Base-by-base conservation (phyloP, 331 rosid genomes). In the Stylosanthes scabra region DNA sequence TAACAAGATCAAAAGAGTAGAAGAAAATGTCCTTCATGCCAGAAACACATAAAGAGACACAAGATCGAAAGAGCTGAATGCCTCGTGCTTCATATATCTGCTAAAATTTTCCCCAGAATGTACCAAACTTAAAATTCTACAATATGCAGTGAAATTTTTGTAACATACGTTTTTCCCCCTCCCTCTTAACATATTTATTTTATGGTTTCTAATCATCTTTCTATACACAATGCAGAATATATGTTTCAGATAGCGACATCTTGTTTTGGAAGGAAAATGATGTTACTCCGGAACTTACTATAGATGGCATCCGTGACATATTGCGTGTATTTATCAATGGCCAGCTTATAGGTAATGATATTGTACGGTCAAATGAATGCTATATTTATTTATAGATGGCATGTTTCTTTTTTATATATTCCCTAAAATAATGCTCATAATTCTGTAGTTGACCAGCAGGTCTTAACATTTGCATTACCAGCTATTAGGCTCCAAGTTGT, bases 221-320 rank as follows among this genome's bases (percentile, higher is more conserved):
- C 41, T 42, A 74, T 20, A 10, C 75, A 65, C 66, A 74, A 86
- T 88, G 85, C 87, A 94, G 99, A 83, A 72, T 94, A 76, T 83
- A 81, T 77, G 89, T 91, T 72, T 86, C 95, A 57, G 88, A 86
- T 49, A 87, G 64, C 52, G 99, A 94, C 80, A 61, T 94, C 64
- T 62, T 83, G 54, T 91, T 81, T 79, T 94, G 99, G 99, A 84
- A 89, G 78, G 83, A 91, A 82, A 88, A 79, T 62, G 59, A 74
- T 59, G 68, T 77, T 66, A 71, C 39, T 68, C 96, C 96, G 34
- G 81, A 85, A 66, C 83, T 94, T 66, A 75, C 47, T 47, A 79
- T 94, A 56, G 97, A 87, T 77, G 76, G 88, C 74, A 65, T 86
- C 85, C 93, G 99, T 11, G 99, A 94, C 45, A 82, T 94, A 69